These are phyloP conservation scores for Chalara sp. DNA, from an alignment of 2,329 filamentous ascomycete genomes.

Conservation along the genomic window DNA sequence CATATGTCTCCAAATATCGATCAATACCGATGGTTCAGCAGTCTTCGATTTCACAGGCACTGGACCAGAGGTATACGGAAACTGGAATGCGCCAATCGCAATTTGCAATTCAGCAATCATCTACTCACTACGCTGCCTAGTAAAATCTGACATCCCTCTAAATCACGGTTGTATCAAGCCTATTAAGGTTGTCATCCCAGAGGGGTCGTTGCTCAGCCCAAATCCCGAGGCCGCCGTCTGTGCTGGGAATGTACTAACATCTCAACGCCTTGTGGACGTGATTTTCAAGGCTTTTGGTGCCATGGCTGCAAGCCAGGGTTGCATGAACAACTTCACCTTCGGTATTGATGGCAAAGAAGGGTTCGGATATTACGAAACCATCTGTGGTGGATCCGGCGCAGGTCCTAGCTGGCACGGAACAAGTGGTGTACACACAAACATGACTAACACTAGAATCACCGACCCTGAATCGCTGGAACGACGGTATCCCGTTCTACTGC, in stretches of 20 bases:
- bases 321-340: constrained; percentile 78
- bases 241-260: constrained; percentile 72
- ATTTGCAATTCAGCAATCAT: constrained; percentile 78
- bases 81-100: constrained; percentile 72
- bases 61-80: constrained; percentile 66
- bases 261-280: constrained; percentile 72
- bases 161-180: constrained; percentile 77
- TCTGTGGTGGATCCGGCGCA: constrained; percentile 68
- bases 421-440: constrained; percentile 72
- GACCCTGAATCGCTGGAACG: constrained; percentile 74
- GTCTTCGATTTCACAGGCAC: constrained; percentile 72
- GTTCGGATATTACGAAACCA: constrained; percentile 81
- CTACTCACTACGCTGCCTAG: constrained; percentile 72
- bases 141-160: constrained; percentile 73
- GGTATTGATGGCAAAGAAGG: constrained; percentile 53
- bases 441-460: constrained; percentile 83
- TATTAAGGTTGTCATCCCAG: constrained; percentile 63
- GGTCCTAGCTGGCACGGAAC: constrained; percentile 67
- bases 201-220: constrained; percentile 63
- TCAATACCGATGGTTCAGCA: constrained; percentile 66
- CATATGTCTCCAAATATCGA: constrained; percentile 64
- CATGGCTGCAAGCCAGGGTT: constrained; percentile 69
- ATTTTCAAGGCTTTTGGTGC: constrained; percentile 71
- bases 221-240: constrained; percentile 70
- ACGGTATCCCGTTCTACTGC: constrained; percentile 65